Conservation (phyloP, 768 basidiomycete species). For the Serendipita indica region DNA sequence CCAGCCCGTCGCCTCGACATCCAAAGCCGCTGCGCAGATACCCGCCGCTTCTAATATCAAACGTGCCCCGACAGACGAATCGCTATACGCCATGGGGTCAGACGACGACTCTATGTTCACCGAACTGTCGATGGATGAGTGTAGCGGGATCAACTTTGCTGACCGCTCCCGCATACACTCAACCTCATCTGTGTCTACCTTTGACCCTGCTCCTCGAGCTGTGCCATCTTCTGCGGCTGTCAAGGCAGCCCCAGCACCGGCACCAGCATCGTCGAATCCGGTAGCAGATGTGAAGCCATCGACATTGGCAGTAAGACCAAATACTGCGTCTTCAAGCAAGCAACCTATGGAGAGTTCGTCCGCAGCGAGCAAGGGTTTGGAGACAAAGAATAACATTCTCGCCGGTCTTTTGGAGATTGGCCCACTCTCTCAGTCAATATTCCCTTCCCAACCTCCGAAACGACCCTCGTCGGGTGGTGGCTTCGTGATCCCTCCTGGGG, state of each 20-base stretch:
- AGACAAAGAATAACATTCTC: not conserved
- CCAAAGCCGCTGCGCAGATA: not conserved
- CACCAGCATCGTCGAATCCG: too few species aligned
- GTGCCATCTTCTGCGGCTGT: not conserved
- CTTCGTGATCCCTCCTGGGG: slow-evolving; percentile 5
- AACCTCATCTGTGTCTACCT: not conserved
- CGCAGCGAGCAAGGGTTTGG: not conserved
- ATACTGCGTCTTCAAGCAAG: too few species aligned
- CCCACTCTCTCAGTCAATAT: not conserved
- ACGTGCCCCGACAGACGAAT: not conserved
- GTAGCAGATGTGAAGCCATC: too few species aligned
- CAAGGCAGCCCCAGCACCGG: not conserved
- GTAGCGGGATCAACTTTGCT: not conserved
- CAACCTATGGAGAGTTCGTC: too few species aligned
- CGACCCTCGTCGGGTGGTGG: slow-evolving; percentile 5
- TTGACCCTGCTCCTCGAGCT: not conserved
- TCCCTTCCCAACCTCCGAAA: not conserved
- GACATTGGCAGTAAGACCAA: too few species aligned
- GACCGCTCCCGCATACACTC: not conserved
- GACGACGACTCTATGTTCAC: slow-evolving; percentile 5
- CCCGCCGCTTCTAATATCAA: not conserved
- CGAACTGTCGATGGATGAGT: not conserved
- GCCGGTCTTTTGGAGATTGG: not conserved
- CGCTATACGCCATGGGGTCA: not conserved
- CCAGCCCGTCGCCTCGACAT: not conserved